A percentile compares a stretch with the other conserved stretches of the same genome.
Conservation (phyloP, 371 early-diverging fungal genomes). For the Apophysomyces ossiformis region DNA sequence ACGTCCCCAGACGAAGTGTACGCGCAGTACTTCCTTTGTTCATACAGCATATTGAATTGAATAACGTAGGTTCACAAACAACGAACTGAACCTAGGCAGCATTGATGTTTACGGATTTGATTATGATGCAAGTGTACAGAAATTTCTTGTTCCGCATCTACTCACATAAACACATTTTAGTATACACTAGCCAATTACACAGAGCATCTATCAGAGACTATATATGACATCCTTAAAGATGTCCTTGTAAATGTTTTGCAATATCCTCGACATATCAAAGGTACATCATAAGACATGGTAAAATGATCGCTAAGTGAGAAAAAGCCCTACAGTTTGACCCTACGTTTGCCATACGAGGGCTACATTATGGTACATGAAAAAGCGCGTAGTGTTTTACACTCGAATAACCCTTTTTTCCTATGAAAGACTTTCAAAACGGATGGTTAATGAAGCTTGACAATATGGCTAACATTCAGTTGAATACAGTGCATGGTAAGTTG, state of each 20-base stretch:
- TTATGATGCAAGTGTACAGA: constrained; percentile 44
- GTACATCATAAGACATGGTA: constrained; percentile 13
- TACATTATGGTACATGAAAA: constrained; percentile 54
- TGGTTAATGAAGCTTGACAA: constrained; percentile 75
- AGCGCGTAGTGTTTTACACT: neutral
- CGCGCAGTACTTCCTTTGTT: neutral
- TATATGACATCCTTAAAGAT: constrained; percentile 62
- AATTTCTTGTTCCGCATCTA: neutral
- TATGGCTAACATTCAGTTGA: constrained; percentile 66
- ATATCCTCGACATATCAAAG: constrained; percentile 58
- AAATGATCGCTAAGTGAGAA: neutral
- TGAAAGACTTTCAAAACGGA: constrained; percentile 58
- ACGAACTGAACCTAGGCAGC: constrained; percentile 46
- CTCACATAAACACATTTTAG: constrained; percentile 23
- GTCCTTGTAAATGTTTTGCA: constrained; percentile 57
- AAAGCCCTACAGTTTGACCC: constrained; percentile 60
- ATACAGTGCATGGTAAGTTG: constrained; percentile 58
- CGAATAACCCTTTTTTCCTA: neutral
- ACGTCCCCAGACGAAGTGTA: constrained; percentile 33
- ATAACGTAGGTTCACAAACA: constrained; percentile 47
- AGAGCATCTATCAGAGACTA: constrained; percentile 55
- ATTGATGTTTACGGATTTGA: constrained; percentile 57
- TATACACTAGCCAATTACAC: constrained; percentile 71
- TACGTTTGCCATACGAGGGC: constrained; percentile 66
- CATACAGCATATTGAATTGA: neutral